A percentile compares a stretch with the other conserved stretches of the same genome.
Conservation (phyloP, 768 basidiomycete genomes). For the Paxillus ammoniavirescens region DNA sequence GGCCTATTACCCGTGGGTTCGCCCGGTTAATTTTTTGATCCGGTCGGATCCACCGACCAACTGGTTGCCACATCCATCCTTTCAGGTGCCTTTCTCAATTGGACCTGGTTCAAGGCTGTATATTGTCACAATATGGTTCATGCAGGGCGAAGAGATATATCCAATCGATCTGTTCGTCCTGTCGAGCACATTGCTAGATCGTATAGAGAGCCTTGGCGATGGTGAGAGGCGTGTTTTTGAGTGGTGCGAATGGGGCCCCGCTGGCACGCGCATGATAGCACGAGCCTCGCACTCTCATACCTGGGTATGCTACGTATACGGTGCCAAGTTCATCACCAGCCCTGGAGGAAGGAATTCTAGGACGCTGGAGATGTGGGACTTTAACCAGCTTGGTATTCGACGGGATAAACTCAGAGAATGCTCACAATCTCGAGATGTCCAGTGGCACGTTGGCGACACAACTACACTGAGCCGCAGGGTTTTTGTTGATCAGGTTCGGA, state of each 20-base stretch:
- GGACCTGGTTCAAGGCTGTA: constrained; percentile 43
- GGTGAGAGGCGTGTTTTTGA: constrained; percentile 24
- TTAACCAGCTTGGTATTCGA: constrained; percentile 43
- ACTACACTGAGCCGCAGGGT: constrained; percentile 29
- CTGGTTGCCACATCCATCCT: constrained; percentile 37
- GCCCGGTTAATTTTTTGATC: constrained; percentile 37
- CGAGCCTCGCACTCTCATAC: constrained; percentile 35
- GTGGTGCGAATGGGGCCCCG: constrained; percentile 56
- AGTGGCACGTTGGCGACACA: constrained; percentile 25
- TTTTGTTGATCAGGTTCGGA: constrained; percentile 42
- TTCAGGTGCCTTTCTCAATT: constrained; percentile 46
- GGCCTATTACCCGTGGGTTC: constrained; percentile 24
- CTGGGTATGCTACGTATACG: constrained; percentile 64
- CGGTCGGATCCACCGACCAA: constrained; percentile 54
- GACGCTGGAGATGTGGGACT: constrained; percentile 47
- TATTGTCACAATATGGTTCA: constrained; percentile 44
- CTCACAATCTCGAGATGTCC: constrained; percentile 10
- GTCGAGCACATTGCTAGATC: constrained; percentile 34
- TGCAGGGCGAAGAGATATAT: constrained; percentile 24
- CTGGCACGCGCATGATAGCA: constrained; percentile 42
- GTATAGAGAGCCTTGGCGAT: constrained; percentile 17
- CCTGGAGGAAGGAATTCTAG: constrained; percentile 13
- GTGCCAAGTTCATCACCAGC: constrained; percentile 36
- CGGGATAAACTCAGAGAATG: constrained; percentile 18
- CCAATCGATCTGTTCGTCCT: constrained; percentile 44